Base-by-base conservation (phyloP, 495 filamentous ascomycete species). In the Tuber calosporum region DNA sequence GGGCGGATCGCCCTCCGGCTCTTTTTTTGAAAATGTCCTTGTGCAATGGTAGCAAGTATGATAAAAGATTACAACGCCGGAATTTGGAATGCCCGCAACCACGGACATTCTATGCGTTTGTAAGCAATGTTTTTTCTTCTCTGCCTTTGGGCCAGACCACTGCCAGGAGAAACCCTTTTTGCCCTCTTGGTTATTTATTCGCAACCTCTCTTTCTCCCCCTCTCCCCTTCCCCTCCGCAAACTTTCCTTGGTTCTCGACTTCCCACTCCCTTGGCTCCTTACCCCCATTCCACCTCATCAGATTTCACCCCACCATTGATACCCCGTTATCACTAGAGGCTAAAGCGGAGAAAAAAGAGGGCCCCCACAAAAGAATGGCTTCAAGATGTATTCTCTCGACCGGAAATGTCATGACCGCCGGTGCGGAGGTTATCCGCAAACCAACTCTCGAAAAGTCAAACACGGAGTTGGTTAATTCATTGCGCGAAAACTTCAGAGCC, bases 341-440 rank as follows among this genome's bases (percentile, higher is more conserved):
- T 45, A 5, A 38, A 38, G 41, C 19, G n/a, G 58, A 20, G 20
- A 67, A 70, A 58, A 58, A 4, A 26, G n/a, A 30, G 48, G 30
- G 15, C 9, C 48, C n/a, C n/a, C n/a, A 58, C n/a, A 26, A n/a
- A 69, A 78, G 45, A 53, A 79, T 79, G 77, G 15, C 34, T 13
- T 69, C 75, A 67, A 71, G 53, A 77, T 77, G 48, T 34, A 77
- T 81, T 37, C 74, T 81, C 40, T 72, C 68, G 20, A 81, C 81
- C 36, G 77, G 77, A 43, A 78, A 81, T 53, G 78, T 81, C 58
- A 82, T 76, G 73, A 74, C 79, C 37, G 72, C 77, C 17, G 83
- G 82, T 58, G 79, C 81, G 2, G 79, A 81, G 41, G 76, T 76
- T 0, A 79, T 84, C 68, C 82, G 82, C 69, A 77, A 79, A 17